These are phyloP conservation scores for Boletellus deceptivus DNA, from an alignment of 1,284 basidiomycete genomes.

Conservation along the genomic window DNA sequence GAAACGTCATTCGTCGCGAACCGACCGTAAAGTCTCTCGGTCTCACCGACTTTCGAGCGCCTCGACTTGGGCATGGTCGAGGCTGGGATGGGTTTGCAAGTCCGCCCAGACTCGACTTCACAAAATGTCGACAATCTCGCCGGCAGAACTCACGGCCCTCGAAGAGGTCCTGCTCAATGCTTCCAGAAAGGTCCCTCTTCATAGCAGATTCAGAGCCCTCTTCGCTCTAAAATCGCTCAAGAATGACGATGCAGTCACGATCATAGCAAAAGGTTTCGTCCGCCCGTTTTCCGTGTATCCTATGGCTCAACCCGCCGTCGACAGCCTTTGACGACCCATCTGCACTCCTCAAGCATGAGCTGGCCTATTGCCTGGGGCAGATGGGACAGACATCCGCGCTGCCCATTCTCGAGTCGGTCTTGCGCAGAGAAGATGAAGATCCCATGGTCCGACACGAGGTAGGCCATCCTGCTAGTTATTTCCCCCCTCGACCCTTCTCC, in stretches of 20 bases:
- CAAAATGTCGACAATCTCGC: slow-evolving; percentile 32
- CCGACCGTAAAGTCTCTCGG: slow-evolving; percentile 1
- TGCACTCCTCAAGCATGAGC: slow-evolving; percentile 93
- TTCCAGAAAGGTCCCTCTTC: slow-evolving; percentile 72
- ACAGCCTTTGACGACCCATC: slow-evolving; percentile 86
- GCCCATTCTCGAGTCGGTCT: slow-evolving; percentile 74
- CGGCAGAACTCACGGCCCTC: slow-evolving; percentile 52
- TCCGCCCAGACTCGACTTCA: slow-evolving; percentile 32
- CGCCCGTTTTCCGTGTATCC: neutral
- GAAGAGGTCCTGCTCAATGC: slow-evolving; percentile 76
- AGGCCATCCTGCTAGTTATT: slow-evolving; percentile 19
- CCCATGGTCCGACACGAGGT: slow-evolving; percentile 99
- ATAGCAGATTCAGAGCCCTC: slow-evolving; percentile 88
- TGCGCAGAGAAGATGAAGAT: slow-evolving; percentile 74
- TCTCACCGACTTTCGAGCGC: slow-evolving; percentile 77
- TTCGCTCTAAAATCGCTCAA: slow-evolving; percentile 92
- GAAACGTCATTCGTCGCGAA: slow-evolving; percentile 13
- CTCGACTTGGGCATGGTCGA: slow-evolving; percentile 82
- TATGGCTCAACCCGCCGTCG: slow-evolving; percentile 1
- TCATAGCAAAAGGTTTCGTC: slow-evolving; percentile 78
- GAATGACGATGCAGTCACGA: slow-evolving; percentile 75
- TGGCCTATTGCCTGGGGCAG: slow-evolving; percentile 97
- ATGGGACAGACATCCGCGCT: slow-evolving; percentile 77
- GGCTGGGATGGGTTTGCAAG: slow-evolving; percentile 24
- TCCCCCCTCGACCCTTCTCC: neutral